A percentile compares a stretch with the other conserved stretches of the same genome.
These are phyloP conservation scores for Stromatinia cepivora DNA, from an alignment of 2,329 filamentous ascomycete species.

Conservation along the genomic window DNA sequence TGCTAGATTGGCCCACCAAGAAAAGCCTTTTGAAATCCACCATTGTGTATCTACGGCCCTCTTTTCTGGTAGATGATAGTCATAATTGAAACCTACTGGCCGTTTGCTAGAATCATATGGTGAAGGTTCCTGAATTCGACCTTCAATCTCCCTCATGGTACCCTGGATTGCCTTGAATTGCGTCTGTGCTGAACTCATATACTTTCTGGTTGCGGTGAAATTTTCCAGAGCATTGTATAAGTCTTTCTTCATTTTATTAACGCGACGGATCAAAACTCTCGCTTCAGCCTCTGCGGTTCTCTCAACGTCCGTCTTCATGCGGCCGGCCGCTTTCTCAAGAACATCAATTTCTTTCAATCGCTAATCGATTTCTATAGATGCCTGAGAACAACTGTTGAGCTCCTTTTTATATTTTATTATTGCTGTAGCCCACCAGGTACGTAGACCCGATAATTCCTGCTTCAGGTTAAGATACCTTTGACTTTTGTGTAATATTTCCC, in stretches of 20 bases:
- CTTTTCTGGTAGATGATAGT: not conserved
- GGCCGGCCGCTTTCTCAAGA: not conserved
- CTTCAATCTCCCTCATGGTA: not conserved
- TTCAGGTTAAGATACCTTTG: not conserved
- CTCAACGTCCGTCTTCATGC: too few species aligned
- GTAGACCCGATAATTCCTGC: not conserved
- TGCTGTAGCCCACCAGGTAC: not conserved
- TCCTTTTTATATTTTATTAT: not conserved
- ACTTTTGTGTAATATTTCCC: not conserved
- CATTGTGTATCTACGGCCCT: not conserved
- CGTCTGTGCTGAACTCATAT: not conserved
- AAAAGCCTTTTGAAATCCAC: not conserved
- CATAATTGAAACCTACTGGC: not conserved
- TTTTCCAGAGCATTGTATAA: not conserved
- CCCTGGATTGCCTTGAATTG: not conserved
- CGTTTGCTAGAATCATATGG: not conserved
- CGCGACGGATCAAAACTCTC: not conserved
- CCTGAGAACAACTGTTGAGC: not conserved
- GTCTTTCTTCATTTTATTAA: not conserved
- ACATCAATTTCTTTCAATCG: not conserved
- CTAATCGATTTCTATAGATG: not conserved
- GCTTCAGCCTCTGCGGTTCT: not conserved
- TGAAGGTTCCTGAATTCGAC: not conserved
- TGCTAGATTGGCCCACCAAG: slow-evolving; percentile 4
- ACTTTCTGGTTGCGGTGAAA: not conserved